These are phyloP conservation scores for Lachnellula suecica DNA, from an alignment of 2,329 filamentous ascomycete genomes.

Conservation along the genomic window DNA sequence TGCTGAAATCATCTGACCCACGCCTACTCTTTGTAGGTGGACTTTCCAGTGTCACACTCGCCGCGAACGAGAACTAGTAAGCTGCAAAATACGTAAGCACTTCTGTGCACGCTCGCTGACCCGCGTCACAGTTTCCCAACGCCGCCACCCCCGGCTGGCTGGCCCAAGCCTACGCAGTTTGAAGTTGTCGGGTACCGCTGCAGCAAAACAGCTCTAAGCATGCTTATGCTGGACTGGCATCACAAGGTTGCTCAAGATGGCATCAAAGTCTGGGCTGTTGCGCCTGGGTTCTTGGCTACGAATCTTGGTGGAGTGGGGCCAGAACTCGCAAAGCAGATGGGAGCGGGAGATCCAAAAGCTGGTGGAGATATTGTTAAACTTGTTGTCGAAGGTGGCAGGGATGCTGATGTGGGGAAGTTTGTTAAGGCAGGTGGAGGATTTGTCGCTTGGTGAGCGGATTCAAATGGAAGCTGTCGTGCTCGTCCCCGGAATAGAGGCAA, in stretches of 20 bases:
- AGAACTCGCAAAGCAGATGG: conserved; percentile 19
- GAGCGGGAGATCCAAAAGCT: conserved; percentile 33
- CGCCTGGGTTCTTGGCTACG: conserved; percentile 49
- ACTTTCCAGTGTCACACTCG: conserved; percentile 34
- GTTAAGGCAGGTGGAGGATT: conserved; percentile 24
- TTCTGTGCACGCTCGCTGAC: too few relatives aligned
- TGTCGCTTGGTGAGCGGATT: too few relatives aligned
- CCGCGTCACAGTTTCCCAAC: too few relatives aligned
- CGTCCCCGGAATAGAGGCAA: too few relatives aligned
- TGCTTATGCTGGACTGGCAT: conserved; percentile 48
- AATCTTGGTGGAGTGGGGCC: conserved; percentile 36
- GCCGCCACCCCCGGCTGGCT: conserved; percentile 33
- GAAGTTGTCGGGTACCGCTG: conserved; percentile 37
- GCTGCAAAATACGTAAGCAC: too few relatives aligned
- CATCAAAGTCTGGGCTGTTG: conserved; percentile 48
- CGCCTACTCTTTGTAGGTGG: conserved; percentile 47
- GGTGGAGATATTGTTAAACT: conserved; percentile 38
- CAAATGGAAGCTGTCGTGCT: too few relatives aligned
- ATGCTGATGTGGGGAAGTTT: conserved; percentile 41
- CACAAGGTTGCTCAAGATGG: conserved; percentile 46
- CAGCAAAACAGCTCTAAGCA: conserved; percentile 46
- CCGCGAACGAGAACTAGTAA: conserved; percentile 28
- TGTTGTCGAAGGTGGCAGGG: conserved; percentile 41
- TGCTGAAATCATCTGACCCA: conserved; percentile 42
- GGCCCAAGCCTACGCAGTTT: conserved; percentile 38